phyloP scores from a whole-genome alignment of 1,284 basidiomycete genomes.

The Sporisorium scitamineum region DNA sequence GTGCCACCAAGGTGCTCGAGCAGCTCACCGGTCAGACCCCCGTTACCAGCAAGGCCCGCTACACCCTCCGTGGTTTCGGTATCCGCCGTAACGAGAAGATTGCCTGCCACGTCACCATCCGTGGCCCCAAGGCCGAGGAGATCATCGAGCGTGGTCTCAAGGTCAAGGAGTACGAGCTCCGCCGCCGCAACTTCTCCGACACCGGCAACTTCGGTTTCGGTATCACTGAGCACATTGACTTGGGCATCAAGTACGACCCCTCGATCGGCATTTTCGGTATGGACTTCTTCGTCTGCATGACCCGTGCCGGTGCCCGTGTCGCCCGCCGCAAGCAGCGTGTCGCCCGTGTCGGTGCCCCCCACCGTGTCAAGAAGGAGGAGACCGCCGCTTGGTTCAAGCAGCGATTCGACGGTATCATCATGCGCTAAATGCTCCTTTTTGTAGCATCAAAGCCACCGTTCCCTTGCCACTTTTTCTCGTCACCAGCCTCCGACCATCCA shows the following conservation, averaged over 20 bases:
- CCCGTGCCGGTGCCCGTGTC: slow-evolving; percentile 91
- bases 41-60: slow-evolving; percentile 98
- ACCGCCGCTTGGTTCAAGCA: slow-evolving; percentile 99
- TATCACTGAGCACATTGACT: slow-evolving; percentile 83
- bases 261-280: slow-evolving; percentile 69
- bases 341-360: slow-evolving; percentile 85
- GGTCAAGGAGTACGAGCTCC: slow-evolving; percentile 99
- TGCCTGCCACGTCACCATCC: slow-evolving; percentile 98
- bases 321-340: slow-evolving; percentile 90
- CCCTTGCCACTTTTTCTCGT: background rate
- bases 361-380: slow-evolving; percentile 74
- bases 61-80: slow-evolving; percentile 98
- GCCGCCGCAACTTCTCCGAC: slow-evolving; percentile 85
- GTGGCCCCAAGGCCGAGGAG: slow-evolving; percentile 99
- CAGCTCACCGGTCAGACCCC: slow-evolving; percentile 99
- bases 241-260: slow-evolving; percentile 80
- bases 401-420: slow-evolving; percentile 72
- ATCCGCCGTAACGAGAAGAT: slow-evolving; percentile 99
- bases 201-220: slow-evolving; percentile 69
- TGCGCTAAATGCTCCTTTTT: slow-evolving; percentile 48
- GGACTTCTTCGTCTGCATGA: slow-evolving; percentile 76
- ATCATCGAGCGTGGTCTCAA: slow-evolving; percentile 97
- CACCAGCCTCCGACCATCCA: background rate
- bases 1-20: slow-evolving; percentile 99
- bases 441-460: background rate